Conservation (phyloP, 495 filamentous ascomycete species). For the Aspergillus ostianus region DNA sequence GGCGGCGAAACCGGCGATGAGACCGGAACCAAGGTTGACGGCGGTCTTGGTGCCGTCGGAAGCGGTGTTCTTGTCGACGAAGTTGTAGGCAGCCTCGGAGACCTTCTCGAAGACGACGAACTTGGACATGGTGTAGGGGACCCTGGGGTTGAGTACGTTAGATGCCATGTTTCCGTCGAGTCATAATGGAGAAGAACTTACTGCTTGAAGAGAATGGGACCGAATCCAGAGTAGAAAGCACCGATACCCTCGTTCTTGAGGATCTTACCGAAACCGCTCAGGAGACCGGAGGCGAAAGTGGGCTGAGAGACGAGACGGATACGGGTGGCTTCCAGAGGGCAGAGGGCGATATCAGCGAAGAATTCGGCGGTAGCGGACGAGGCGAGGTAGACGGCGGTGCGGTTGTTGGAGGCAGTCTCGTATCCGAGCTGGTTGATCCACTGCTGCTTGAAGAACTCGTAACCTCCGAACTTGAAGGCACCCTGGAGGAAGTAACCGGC, state of each 20-base stretch:
- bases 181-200: constrained; percentile 47
- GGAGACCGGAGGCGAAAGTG: constrained; percentile 76
- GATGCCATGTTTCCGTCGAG: constrained; percentile 10
- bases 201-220: constrained; percentile 94
- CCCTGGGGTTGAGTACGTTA: constrained; percentile 47
- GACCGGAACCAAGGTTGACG: constrained; percentile 93
- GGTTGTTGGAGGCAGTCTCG: constrained; percentile 80
- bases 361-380: constrained; percentile 84
- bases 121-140: constrained; percentile 99
- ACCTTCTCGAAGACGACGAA: constrained; percentile 99
- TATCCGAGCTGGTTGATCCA: constrained; percentile 76
- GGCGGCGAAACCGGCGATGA: constrained; percentile 96
- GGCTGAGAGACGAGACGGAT: constrained; percentile 93
- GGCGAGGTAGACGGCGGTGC: constrained; percentile 84
- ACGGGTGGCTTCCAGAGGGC: constrained; percentile 90
- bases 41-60: constrained; percentile 74
- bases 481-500: constrained; percentile 95
- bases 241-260: constrained; percentile 78
- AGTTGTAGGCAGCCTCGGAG: constrained; percentile 70
- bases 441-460: constrained; percentile 96
- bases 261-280: constrained; percentile 84
- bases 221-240: constrained; percentile 94
- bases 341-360: constrained; percentile 92
- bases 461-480: constrained; percentile 93
- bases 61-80: constrained; percentile 72